Conservation (phyloP, 1,284 basidiomycete species). For the Trametes versicolor region DNA sequence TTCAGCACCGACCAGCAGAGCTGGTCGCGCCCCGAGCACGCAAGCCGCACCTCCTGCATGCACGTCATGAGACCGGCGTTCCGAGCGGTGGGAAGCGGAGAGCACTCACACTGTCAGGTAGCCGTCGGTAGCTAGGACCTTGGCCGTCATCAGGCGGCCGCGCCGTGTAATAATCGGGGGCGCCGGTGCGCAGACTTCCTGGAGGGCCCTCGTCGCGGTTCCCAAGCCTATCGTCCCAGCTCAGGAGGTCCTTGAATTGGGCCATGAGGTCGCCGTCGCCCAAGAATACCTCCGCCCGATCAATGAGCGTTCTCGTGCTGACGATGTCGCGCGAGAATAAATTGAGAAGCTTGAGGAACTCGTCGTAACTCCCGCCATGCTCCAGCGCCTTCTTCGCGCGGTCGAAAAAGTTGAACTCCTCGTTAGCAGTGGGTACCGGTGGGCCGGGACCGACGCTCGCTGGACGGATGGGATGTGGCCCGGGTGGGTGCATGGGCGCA, state of each 20-base stretch:
- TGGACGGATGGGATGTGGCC: conserved; percentile 29
- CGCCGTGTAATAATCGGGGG: conserved; percentile 74
- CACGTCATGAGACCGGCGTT: conserved; percentile 19
- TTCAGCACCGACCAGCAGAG: conserved; percentile 98
- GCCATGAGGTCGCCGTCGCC: conserved; percentile 83
- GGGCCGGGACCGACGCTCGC: conserved; percentile 35
- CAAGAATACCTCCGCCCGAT: conserved; percentile 84
- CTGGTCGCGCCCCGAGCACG: conserved; percentile 95
- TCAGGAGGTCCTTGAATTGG: conserved; percentile 91
- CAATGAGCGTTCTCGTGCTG: conserved; percentile 85
- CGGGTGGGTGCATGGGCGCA: conserved; percentile 28
- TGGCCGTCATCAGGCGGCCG: conserved; percentile 77
- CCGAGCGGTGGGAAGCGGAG: conserved; percentile 1
- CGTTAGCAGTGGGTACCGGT: conserved; percentile 67
- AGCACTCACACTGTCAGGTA: conserved; percentile 84
- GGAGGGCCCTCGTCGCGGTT: conserved; percentile 80
- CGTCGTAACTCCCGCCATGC: conserved; percentile 79
- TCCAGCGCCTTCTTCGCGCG: conserved; percentile 85
- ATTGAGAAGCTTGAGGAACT: conserved; percentile 86
- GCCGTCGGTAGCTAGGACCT: conserved; percentile 91
- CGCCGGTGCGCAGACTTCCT: conserved; percentile 76
- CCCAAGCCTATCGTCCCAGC: conserved; percentile 76
- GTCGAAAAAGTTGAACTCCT: conserved; percentile 95
- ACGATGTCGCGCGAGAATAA: conserved; percentile 91
- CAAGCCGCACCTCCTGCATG: conserved; percentile 84